Evolutionary conservation across 129 eudicot genomes (phyloP), one percentile per base, ranked within the genome.

Genomic region (Chrysanthemum seticuspe): DNA sequence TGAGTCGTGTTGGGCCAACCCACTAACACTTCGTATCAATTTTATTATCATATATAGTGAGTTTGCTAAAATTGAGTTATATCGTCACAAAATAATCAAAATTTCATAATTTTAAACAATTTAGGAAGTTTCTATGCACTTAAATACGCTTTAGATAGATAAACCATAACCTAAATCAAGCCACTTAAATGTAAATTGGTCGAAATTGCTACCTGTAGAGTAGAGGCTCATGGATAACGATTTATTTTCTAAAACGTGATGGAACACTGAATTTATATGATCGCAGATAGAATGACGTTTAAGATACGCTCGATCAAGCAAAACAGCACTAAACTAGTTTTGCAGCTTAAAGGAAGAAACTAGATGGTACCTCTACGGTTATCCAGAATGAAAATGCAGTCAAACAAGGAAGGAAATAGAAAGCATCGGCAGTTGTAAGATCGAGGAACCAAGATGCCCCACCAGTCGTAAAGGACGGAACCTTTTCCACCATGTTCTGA

Each of bases 401-500:
- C 79, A 90, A 78, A 77, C 82, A 80, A 21, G 98, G 98, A 72
- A 90, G 83, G 59, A 90, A 60, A 60, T 84, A 94, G 64, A 88
- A 75, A 70, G 75, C 60, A 90, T 94, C 97, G 10, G 97, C 89
- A 72, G 97, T 88, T 0, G 97, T 86, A 75, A 94, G 83, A 90
- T 94, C 98, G 18, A 85, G 75, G 73, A 94, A 94, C 98, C 97
- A 90, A 59, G 79, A 85, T 15, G 80, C 78, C 14, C 98, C 98
- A 31, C 97, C 98, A 6, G 81, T 68, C 79, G 83, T 79, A 65
- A 94, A 88, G 40, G 98, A 94, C 4, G 96, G 93, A 62, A 94
- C 98, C 59, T 90, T 90, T 48, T 90, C 98, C 56, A 85, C 97
- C 98, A 94, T 90, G 88, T 94, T 94, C 16, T 64, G 80, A 74